Percentiles rank a stretch among this genome's conserved stretches.
Evolutionary conservation across 768 basidiomycete genomes (phyloP).

Genomic region (Neoboletus subvelutipes): DNA sequence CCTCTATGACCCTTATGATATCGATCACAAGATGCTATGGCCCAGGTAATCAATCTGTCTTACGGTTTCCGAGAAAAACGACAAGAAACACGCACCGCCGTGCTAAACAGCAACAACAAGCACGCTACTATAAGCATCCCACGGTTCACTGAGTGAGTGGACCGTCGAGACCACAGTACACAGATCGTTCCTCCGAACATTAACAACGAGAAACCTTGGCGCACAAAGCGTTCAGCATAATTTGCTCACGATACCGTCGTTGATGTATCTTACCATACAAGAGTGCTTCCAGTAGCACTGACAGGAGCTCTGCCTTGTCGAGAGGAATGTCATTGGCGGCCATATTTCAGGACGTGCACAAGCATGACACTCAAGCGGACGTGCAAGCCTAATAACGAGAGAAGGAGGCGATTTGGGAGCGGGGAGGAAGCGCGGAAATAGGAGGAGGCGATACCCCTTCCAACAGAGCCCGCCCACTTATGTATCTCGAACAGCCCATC

Average conservation of each 20-base stretch:
- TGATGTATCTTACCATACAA: slow-evolving; percentile 17
- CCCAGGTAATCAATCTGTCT: too few species aligned
- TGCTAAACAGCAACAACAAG: slow-evolving; percentile 32
- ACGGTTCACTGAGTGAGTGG: slow-evolving; percentile 13
- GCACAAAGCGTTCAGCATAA: background rate
- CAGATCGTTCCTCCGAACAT: slow-evolving; percentile 36
- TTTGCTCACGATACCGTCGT: background rate
- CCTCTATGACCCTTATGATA: too few species aligned
- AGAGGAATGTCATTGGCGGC: background rate
- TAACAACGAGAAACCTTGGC: slow-evolving; percentile 35
- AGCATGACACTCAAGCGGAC: background rate
- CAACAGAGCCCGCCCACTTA: background rate
- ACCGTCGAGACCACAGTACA: slow-evolving; percentile 13
- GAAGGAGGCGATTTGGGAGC: background rate
- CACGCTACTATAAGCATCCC: slow-evolving; percentile 25
- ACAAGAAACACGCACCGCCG: slow-evolving; percentile 19
- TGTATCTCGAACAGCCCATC: background rate
- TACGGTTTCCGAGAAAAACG: too few species aligned
- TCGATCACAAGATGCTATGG: too few species aligned
- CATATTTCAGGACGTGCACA: background rate
- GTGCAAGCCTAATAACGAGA: background rate
- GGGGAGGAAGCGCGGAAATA: too few species aligned
- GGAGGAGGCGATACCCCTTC: background rate
- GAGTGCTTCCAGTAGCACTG: slow-evolving; percentile 17
- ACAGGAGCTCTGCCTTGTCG: slow-evolving; percentile 23